Conservation (phyloP, 2,329 filamentous ascomycete species). For the Pseudogymnoascus sp. region DNA sequence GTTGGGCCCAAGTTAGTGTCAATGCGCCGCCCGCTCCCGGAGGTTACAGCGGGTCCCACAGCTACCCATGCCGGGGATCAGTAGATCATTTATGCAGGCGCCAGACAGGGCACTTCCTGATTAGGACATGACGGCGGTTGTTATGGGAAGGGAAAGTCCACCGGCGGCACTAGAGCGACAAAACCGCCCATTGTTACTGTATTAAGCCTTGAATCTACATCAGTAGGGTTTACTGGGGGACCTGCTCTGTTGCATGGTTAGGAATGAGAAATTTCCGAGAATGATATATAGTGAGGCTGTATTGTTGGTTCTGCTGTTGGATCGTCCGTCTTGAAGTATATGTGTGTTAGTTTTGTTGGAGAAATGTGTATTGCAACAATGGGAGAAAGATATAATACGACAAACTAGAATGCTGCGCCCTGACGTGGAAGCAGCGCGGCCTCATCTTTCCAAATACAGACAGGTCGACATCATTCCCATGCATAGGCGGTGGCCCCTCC, state of each 20-base stretch:
- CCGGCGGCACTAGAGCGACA: neutral
- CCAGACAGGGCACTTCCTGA: neutral
- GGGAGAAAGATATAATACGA: neutral
- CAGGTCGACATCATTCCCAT: neutral
- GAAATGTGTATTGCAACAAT: neutral
- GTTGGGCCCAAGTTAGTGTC: neutral
- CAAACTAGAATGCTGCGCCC: neutral
- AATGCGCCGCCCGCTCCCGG: neutral
- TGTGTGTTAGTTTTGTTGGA: neutral
- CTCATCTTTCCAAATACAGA: slow-evolving; percentile 5
- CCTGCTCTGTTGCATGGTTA: neutral
- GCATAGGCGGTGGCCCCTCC: neutral
- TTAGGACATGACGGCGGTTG: neutral
- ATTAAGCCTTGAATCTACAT: neutral
- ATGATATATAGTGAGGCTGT: neutral
- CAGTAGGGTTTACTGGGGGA: neutral
- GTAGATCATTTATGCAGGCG: slow-evolving; percentile 2
- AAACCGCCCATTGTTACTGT: neutral
- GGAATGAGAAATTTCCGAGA: neutral
- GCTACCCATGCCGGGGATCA: slow-evolving; percentile 4
- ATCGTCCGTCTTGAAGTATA: neutral
- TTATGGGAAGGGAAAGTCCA: neutral
- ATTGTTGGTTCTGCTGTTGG: neutral
- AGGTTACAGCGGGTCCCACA: neutral
- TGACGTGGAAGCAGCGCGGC: slow-evolving; percentile 4